Evolutionary conservation across 2,329 filamentous ascomycete genomes (phyloP).

Genomic region (Fusarium cyanostomum): DNA sequence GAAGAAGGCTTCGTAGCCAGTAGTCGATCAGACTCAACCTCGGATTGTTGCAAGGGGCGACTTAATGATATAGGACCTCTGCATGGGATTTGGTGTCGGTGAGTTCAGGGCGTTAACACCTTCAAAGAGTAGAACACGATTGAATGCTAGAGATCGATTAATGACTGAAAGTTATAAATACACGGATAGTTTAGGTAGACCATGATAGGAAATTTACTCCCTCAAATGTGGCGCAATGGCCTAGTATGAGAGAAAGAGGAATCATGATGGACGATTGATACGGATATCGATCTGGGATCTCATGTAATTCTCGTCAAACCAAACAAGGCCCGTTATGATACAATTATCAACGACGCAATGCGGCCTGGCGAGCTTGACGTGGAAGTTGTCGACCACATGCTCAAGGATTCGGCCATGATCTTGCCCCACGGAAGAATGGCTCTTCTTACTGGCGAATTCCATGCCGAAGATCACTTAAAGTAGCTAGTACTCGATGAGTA

Average conservation of each 20-base stretch:
- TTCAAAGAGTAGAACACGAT: too few relatives aligned
- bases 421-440: constrained; percentile 17
- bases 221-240: too few relatives aligned
- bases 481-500: constrained; percentile 12
- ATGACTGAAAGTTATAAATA: too few relatives aligned
- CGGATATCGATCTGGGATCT: constrained; percentile 1
- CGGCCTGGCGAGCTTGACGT: constrained; percentile 20
- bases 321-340: neutral
- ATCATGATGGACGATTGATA: too few relatives aligned
- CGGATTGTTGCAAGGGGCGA: neutral
- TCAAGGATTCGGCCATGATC: constrained; percentile 22
- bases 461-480: constrained; percentile 9
- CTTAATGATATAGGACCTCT: neutral
- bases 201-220: too few relatives aligned
- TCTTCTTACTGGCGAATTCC: constrained; percentile 17
- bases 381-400: constrained; percentile 27
- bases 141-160: too few relatives aligned
- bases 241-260: too few relatives aligned
- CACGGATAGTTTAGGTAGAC: too few relatives aligned
- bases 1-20: constrained; percentile 39
- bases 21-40: neutral
- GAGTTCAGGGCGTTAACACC: too few relatives aligned
- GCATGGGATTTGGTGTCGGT: neutral
- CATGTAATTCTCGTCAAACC: constrained; percentile 21
- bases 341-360: constrained; percentile 8